These are phyloP conservation scores for Pulveroboletus sp. DNA, from an alignment of 768 basidiomycete genomes.

Conservation along the genomic window DNA sequence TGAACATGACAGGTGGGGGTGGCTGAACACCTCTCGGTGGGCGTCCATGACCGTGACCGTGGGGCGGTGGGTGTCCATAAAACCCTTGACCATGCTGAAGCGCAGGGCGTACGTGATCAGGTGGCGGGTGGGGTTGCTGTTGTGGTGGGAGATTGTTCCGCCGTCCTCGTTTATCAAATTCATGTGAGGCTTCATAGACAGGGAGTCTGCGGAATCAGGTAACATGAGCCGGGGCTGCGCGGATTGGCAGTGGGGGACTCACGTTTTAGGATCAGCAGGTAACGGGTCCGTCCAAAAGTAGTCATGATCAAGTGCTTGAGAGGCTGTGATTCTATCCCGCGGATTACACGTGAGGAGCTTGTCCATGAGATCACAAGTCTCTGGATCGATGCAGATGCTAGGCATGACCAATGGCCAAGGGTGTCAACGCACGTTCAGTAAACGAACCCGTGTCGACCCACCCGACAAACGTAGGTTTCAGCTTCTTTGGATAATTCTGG, in stretches of 20 bases:
- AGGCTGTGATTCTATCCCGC: conserved; percentile 76
- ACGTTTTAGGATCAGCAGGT: conserved; percentile 84
- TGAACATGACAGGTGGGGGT: conserved; percentile 25
- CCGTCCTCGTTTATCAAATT: conserved; percentile 74
- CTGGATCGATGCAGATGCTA: conserved; percentile 56
- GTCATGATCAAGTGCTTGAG: conserved; percentile 84
- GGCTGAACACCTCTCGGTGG: conserved; percentile 29
- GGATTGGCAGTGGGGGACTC: conserved; percentile 22
- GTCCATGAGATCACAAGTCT: conserved; percentile 81
- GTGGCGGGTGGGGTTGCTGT: conserved; percentile 26
- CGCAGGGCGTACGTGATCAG: conserved; percentile 34
- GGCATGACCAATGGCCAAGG: conserved; percentile 3
- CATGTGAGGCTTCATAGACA: conserved; percentile 78
- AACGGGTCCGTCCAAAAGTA: conserved; percentile 94
- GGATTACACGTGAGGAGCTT: conserved; percentile 84
- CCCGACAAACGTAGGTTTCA: conserved; percentile 61
- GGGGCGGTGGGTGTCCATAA: conserved; percentile 33
- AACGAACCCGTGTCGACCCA: conserved; percentile 31
- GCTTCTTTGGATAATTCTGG: conserved; percentile 47
- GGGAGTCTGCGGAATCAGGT: conserved; percentile 49
- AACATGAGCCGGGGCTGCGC: not conserved
- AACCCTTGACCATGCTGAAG: conserved; percentile 28
- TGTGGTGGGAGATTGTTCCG: conserved; percentile 37
- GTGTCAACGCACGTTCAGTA: conserved; percentile 2
- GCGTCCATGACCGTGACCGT: conserved; percentile 26